These are phyloP conservation scores for Blastocystis sp. DNA, from an alignment of 352 stramenopile species.

Conservation along the genomic window DNA sequence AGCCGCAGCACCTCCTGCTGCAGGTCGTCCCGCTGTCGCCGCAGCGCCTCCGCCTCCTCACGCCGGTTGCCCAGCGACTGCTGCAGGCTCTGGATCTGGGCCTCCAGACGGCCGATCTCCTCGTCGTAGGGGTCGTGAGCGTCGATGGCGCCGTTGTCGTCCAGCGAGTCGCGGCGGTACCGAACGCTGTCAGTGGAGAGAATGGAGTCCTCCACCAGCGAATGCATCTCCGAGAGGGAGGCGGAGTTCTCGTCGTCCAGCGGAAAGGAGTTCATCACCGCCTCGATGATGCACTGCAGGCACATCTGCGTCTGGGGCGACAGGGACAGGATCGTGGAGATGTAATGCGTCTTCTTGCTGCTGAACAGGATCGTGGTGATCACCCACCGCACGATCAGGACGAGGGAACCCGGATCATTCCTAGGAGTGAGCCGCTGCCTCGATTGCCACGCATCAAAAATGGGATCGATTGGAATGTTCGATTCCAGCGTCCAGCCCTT, in stretches of 20 bases:
- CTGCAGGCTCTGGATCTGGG: not conserved
- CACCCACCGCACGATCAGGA: constrained; percentile 54
- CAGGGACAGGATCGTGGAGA: constrained; percentile 39
- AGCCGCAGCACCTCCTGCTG: constrained; percentile 16
- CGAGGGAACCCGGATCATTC: not conserved
- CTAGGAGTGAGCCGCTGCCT: not conserved
- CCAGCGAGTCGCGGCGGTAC: not conserved
- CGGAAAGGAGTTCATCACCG: constrained; percentile 47
- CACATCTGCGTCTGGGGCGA: constrained; percentile 2
- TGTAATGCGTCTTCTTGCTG: constrained; percentile 32
- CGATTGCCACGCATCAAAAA: constrained; percentile 23
- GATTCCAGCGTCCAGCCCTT: constrained; percentile 46
- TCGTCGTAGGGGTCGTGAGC: constrained; percentile 2
- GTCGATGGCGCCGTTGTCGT: not conserved
- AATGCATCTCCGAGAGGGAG: constrained; percentile 24
- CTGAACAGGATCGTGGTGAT: constrained; percentile 64
- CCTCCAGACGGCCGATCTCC: constrained; percentile 13
- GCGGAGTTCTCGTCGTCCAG: not conserved
- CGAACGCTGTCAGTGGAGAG: not conserved
- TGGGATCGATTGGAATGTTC: constrained; percentile 25
- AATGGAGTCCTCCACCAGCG: constrained; percentile 23
- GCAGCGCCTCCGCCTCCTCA: constrained; percentile 27
- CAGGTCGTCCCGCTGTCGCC: constrained; percentile 40
- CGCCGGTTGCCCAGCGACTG: not conserved
- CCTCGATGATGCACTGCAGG: constrained; percentile 55